Percentiles rank a stretch among this genome's conserved stretches.
phyloP scores from a whole-genome alignment of 768 basidiomycete species.

The Boletus edulis region DNA sequence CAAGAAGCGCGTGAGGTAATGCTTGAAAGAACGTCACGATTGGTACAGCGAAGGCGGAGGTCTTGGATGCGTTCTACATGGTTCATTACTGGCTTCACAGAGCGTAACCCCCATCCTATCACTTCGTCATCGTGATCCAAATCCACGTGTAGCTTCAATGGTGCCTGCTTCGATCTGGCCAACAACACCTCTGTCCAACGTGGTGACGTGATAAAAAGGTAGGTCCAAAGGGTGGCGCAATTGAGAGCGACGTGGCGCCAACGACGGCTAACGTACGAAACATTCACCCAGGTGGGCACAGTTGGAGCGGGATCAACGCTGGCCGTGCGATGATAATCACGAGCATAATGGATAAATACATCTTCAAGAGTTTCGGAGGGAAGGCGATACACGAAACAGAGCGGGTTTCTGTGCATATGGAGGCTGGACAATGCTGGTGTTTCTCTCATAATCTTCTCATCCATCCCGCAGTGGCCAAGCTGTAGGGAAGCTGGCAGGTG shows the following conservation, averaged over 20 bases:
- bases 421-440: not conserved
- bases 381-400: constrained; percentile 10
- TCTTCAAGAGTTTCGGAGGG: constrained; percentile 9
- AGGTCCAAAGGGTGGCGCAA: not conserved
- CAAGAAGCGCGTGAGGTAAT: not conserved
- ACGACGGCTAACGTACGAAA: not conserved
- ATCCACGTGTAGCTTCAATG: not conserved
- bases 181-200: not conserved
- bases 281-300: not conserved
- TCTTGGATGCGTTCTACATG: constrained; percentile 3
- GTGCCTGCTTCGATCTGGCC: not conserved
- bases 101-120: no score
- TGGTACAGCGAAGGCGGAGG: not conserved
- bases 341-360: constrained; percentile 12
- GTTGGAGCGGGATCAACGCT: not conserved
- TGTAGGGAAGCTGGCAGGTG: no score
- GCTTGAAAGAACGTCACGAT: not conserved
- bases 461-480: no score
- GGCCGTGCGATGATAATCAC: not conserved
- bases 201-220: not conserved
- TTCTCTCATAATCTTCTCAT: no score
- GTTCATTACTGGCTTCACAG: not conserved
- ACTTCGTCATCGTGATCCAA: not conserved
- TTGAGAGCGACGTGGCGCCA: not conserved
- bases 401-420: constrained; percentile 1